Percentiles rank a stretch among this genome's conserved stretches.
phyloP scores from a whole-genome alignment of 2,329 filamentous ascomycete species.

The Neophaeococcomyces aloes region DNA sequence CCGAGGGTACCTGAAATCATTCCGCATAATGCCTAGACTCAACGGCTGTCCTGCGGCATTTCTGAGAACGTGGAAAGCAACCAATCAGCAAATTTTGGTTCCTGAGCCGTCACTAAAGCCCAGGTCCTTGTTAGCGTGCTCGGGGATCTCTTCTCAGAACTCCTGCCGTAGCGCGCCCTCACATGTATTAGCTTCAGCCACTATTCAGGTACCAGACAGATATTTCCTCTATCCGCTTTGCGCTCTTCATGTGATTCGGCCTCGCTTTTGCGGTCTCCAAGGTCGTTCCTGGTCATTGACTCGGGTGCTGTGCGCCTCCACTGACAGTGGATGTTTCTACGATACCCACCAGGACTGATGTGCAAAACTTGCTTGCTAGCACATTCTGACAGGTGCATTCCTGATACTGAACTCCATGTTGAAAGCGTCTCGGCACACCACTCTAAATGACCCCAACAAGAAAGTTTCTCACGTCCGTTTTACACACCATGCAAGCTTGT shows the following conservation, averaged over 20 bases:
- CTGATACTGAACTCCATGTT: slow-evolving; percentile 4
- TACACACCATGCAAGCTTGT: slow-evolving; percentile 5
- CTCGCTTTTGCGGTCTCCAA: slow-evolving; percentile 8
- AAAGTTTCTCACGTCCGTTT: slow-evolving; percentile 8
- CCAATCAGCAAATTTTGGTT: slow-evolving; percentile 18
- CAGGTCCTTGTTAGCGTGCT: neutral
- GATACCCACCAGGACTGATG: neutral
- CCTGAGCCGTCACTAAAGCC: slow-evolving; percentile 8
- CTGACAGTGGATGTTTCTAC: slow-evolving; percentile 14
- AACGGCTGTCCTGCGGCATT: slow-evolving; percentile 13
- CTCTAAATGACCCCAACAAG: neutral
- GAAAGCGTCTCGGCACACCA: slow-evolving; percentile 3
- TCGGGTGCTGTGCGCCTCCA: slow-evolving; percentile 2
- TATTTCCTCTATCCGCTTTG: slow-evolving; percentile 9
- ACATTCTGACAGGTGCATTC: slow-evolving; percentile 3
- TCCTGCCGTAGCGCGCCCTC: neutral
- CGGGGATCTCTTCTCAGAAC: slow-evolving; percentile 2
- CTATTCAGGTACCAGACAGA: neutral
- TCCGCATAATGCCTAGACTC: slow-evolving; percentile 15
- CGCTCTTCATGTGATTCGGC: slow-evolving; percentile 19
- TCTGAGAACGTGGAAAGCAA: slow-evolving; percentile 8
- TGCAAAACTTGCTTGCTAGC: slow-evolving; percentile 5
- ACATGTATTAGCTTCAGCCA: slow-evolving; percentile 18
- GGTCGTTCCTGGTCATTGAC: slow-evolving; percentile 2
- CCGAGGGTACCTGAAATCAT: slow-evolving; percentile 16